Evolutionary conservation across 441 rosid genomes (phyloP).

Genomic region (Adansonia grandidieri): DNA sequence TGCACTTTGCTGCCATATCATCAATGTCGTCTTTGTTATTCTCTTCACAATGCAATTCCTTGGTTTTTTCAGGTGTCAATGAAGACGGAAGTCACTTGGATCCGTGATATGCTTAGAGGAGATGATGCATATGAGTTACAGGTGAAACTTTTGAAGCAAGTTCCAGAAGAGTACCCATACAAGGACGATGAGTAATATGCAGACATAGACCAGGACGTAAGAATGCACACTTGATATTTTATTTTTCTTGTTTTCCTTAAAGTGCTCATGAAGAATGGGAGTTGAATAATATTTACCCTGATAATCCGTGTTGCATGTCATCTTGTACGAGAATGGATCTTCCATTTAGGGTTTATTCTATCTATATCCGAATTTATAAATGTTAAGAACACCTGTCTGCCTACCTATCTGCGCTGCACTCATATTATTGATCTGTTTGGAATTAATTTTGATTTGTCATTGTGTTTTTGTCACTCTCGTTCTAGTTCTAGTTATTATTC

Average conservation of each 20-base stretch:
- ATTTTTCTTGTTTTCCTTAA: not conserved
- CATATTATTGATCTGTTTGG: too few relatives aligned
- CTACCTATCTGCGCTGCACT: too few relatives aligned
- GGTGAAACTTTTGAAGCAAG: constrained; percentile 81
- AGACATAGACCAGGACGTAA: too few relatives aligned
- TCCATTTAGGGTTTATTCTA: not conserved
- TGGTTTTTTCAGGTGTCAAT: constrained; percentile 64
- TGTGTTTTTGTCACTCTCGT: too few relatives aligned
- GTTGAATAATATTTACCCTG: not conserved
- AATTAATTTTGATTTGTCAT: too few relatives aligned
- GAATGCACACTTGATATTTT: not conserved
- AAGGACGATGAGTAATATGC: constrained; percentile 73
- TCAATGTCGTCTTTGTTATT: not conserved
- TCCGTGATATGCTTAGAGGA: constrained; percentile 79
- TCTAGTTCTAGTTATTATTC: too few relatives aligned
- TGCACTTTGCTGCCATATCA: not conserved
- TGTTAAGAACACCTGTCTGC: too few relatives aligned
- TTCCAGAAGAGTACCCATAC: constrained; percentile 94
- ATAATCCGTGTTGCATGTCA: not conserved
- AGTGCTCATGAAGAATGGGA: not conserved
- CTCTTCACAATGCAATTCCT: not conserved
- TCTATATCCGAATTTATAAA: too few relatives aligned
- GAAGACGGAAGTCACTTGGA: constrained; percentile 96
- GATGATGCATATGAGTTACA: constrained; percentile 89
- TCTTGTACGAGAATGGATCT: not conserved